These are phyloP conservation scores for Coemansia sp. DNA, from an alignment of 192 early-diverging fungal species.

Conservation along the genomic window DNA sequence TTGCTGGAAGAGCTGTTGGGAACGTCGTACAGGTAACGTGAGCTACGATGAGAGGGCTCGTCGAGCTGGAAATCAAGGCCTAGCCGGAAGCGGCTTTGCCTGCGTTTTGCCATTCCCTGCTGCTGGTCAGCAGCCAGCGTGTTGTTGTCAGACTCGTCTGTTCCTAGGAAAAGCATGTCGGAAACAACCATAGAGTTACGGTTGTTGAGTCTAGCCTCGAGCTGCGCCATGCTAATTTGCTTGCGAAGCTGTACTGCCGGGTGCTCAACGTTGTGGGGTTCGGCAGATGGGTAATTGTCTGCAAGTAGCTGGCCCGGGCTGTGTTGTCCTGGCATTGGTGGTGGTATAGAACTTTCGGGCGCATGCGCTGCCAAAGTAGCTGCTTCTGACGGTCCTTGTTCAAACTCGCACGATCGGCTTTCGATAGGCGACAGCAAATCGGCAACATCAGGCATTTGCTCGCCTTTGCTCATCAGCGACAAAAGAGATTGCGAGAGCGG, in stretches of 20 bases:
- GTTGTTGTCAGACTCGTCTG: not conserved
- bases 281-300: not conserved
- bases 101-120: slow-evolving; percentile 1
- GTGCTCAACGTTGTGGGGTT: not conserved
- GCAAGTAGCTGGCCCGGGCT: not conserved
- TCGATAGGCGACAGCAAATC: slow-evolving; percentile 34
- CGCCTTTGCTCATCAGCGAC: slow-evolving; percentile 32
- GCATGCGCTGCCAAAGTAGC: slow-evolving; percentile 21
- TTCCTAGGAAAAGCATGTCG: slow-evolving; percentile 21
- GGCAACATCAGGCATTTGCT: slow-evolving; percentile 35
- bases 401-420: slow-evolving; percentile 18
- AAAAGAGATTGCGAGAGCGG: slow-evolving; percentile 37
- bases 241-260: slow-evolving; percentile 19
- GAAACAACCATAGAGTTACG: slow-evolving; percentile 50
- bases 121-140: slow-evolving; percentile 1
- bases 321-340: not conserved
- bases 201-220: slow-evolving; percentile 23
- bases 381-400: slow-evolving; percentile 10
- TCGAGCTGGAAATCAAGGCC: slow-evolving; percentile 17
- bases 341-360: not conserved
- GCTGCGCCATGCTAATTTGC: slow-evolving; percentile 45
- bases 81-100: slow-evolving; percentile 4
- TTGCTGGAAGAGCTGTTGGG: slow-evolving; percentile 16
- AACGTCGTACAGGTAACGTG: slow-evolving; percentile 50
- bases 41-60: slow-evolving; percentile 16